Conservation (phyloP, 371 early-diverging fungal species). For the Quaeritorhiza haematococci region DNA sequence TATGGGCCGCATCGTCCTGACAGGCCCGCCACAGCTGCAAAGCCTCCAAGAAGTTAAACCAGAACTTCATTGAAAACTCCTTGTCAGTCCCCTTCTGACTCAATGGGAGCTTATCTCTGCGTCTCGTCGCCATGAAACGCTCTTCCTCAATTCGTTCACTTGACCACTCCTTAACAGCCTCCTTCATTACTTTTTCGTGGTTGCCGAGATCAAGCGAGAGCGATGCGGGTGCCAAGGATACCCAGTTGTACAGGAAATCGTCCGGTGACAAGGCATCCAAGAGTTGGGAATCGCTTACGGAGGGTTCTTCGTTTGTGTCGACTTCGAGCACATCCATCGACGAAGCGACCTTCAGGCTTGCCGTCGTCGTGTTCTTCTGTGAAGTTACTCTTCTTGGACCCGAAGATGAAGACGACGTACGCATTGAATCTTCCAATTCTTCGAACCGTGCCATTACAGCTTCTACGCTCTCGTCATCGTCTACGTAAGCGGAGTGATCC, state of each 20-base stretch:
- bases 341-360: no score
- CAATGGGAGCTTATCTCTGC: neutral
- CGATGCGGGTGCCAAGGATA: no score
- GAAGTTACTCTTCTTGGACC: neutral
- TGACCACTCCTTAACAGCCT: neutral
- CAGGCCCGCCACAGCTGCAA: neutral
- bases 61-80: neutral
- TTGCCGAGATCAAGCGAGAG: no score
- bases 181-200: neutral
- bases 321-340: no score
- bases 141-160: neutral
- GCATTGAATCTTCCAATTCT: conserved; percentile 34
- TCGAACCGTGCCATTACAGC: conserved; percentile 53
- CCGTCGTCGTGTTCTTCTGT: neutral
- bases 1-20: no score
- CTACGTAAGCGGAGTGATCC: conserved; percentile 40
- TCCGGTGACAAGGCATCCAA: no score
- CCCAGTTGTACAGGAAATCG: no score
- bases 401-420: neutral
- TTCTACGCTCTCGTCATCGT: conserved; percentile 52
- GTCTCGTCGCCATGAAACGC: neutral
- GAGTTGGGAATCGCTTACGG: no score
- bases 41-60: neutral
- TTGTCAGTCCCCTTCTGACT: neutral
- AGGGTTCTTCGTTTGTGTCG: no score